Evolutionary conservation across 306 rosid species (phyloP), one percentile per base, ranked within the genome.

Genomic region (Rosa multiflora): DNA sequence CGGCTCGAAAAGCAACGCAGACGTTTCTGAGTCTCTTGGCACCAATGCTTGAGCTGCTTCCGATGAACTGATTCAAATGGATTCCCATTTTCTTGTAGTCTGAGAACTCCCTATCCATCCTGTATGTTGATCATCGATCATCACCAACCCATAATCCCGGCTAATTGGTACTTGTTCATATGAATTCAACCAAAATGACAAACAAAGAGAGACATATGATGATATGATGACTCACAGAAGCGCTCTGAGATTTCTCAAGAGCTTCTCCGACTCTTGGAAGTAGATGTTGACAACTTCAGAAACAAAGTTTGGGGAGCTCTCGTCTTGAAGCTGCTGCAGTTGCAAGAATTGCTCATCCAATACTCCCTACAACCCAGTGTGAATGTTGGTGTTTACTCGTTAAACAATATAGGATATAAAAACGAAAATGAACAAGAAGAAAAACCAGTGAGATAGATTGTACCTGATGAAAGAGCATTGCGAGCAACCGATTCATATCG

Each of bases 1-100:
- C 89, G 52, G 93, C 90, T 63, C 97, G 99, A 88, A 94, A 94
- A 67, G 99, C 97, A 26, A 94, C 83, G 78, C 99, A 94, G 0
- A 94, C 92, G 72, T 91, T 91, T 70, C 86, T 90, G 84, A 95
- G 91, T 85, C 98, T 80, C 80, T 91, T 92, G 82, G 99, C 98
- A 11, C 99, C 99, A 76, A 95, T 95, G 85, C 99, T 95, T 0
- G 99, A 95, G 79, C 99, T 95, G 79, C 99, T 95, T 8, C 97
- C 99, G 86, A 91, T 86, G 17, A 95, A 85, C 83, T 95, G 99
- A 85, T 95, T 95, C 95, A 95, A 88, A 84, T 92, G 97, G 15
- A 77, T 92, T 78, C 97, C 97, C 81, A 95, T 86, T 81, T 92
- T 95, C 87, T 83, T 92, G 87, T 87, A 91, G 69, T 94, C 95